Evolutionary conservation across 805 yeast genomes (phyloP).

Genomic region (Wickerhamomyces canadensis): DNA sequence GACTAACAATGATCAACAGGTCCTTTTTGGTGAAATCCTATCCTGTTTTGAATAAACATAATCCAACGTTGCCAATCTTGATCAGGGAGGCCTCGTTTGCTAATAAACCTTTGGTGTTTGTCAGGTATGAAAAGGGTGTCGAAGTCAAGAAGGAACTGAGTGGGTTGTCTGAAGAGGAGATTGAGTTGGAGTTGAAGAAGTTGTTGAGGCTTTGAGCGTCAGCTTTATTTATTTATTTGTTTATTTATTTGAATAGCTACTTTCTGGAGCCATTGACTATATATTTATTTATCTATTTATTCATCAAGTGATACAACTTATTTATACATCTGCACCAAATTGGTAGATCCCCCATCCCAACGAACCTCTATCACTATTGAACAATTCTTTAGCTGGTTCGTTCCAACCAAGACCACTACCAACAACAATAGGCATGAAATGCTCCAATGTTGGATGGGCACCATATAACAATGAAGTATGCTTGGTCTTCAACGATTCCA

Average conservation of each 20-base stretch:
- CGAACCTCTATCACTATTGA: slow-evolving; percentile 37
- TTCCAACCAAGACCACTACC: slow-evolving; percentile 46
- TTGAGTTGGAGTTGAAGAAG: slow-evolving; percentile 19
- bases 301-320: background rate
- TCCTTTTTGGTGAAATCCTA: slow-evolving; percentile 58
- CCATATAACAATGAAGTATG: slow-evolving; percentile 31
- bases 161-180: slow-evolving; percentile 25
- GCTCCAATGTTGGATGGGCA: slow-evolving; percentile 78
- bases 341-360: slow-evolving; percentile 71
- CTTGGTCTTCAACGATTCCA: slow-evolving; percentile 31
- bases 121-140: slow-evolving; percentile 51
- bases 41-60: slow-evolving; percentile 54
- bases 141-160: slow-evolving; percentile 31
- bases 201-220: slow-evolving; percentile 8
- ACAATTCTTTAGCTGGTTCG: slow-evolving; percentile 39
- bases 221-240: slow-evolving; percentile 4
- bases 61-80: slow-evolving; percentile 67
- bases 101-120: slow-evolving; percentile 60
- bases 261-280: background rate
- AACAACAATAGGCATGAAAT: slow-evolving; percentile 61
- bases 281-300: slow-evolving; percentile 2
- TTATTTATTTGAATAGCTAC: slow-evolving; percentile 2
- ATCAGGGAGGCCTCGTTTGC: slow-evolving; percentile 65
- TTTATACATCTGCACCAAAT: slow-evolving; percentile 30
- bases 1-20: too few relatives aligned